Conservation (phyloP, 805 yeast genomes). For the Hanseniaspora guilliermondii region DNA sequence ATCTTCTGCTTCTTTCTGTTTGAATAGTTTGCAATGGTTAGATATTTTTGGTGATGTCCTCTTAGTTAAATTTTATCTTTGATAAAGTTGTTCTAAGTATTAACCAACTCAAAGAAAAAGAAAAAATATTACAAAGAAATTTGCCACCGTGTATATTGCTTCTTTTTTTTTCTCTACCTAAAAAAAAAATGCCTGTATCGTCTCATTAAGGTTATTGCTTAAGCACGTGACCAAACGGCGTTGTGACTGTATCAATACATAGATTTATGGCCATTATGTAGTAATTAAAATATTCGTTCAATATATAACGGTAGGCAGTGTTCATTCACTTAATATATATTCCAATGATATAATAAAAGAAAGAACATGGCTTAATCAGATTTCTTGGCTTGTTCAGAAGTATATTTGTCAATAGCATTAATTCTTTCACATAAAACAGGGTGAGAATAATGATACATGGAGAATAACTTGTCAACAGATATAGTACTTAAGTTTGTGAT, state of each 20-base stretch:
- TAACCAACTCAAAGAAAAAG: no score
- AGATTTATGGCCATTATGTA: not conserved
- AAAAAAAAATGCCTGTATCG: not conserved
- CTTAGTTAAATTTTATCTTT: no score
- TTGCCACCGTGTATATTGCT: slow-evolving; percentile 3
- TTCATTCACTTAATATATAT: not conserved
- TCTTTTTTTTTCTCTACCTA: not conserved
- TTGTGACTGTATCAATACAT: not conserved
- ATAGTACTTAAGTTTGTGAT: slow-evolving; percentile 73
- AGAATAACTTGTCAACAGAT: slow-evolving; percentile 80
- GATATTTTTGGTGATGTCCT: slow-evolving; percentile 12
- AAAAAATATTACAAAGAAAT: not conserved
- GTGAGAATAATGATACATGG: slow-evolving; percentile 80
- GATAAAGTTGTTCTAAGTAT: no score
- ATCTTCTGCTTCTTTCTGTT: not conserved
- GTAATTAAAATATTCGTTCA: not conserved
- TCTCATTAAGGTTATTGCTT: not conserved
- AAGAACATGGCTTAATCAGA: slow-evolving; percentile 9
- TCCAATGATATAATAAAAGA: no score
- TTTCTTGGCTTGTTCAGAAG: slow-evolving; percentile 13
- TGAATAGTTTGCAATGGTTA: no score
- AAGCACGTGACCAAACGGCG: not conserved
- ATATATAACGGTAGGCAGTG: not conserved
- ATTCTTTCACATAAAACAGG: slow-evolving; percentile 88
- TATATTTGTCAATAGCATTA: slow-evolving; percentile 43